Base-by-base conservation (phyloP, 257 asterid genomes). In the Ophiorrhiza pumila region DNA sequence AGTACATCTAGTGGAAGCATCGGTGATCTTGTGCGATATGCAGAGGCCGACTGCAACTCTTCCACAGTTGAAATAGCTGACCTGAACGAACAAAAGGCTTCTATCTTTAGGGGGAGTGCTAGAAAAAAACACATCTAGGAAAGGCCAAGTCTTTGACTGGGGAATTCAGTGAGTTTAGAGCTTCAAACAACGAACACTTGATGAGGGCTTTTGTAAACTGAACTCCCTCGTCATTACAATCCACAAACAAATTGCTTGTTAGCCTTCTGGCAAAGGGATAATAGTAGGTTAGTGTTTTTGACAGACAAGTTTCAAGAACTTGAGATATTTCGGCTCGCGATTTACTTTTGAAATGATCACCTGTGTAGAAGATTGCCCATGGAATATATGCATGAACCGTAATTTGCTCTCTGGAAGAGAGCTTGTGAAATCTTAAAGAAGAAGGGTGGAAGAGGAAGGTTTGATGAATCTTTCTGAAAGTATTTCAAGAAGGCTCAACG, bases 211-310 rank as follows among this genome's bases (percentile, higher is more conserved):
- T 41, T 3, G 10, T 8, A 17, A 32, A 47, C 5, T 47, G n/a
- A 35, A 10, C 71, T 31, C 71, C 77, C 27, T 1, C 23, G 62
- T 73, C 71, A 49, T 62, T 73, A 35, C 64, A 73, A 3, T 73
- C 32, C 49, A 62, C 25, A 20, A 42, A 61, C 4, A 23, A 3
- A 13, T 63, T 62, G 29, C 35, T 60, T 13, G 2, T 62, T 47
- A 63, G 29, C 20, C 64, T 62, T 62, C 71, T 61, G 10, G 64
- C 73, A 50, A 69, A 69, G 35, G 65, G 74, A 53, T 53, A 69
- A n/a, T 31, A n/a, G n/a, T n/a, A n/a, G n/a, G n/a, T n/a, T n/a
- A n/a, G n/a, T n/a, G n/a, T n/a, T n/a, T n/a, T n/a, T 4, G 76
- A 72, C 29, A 72, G 58, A 18, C 61, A 49, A 9, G 9, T 46